Evolutionary conservation across 1,284 basidiomycete species (phyloP).

Genomic region (Austroboletus rostrupii): DNA sequence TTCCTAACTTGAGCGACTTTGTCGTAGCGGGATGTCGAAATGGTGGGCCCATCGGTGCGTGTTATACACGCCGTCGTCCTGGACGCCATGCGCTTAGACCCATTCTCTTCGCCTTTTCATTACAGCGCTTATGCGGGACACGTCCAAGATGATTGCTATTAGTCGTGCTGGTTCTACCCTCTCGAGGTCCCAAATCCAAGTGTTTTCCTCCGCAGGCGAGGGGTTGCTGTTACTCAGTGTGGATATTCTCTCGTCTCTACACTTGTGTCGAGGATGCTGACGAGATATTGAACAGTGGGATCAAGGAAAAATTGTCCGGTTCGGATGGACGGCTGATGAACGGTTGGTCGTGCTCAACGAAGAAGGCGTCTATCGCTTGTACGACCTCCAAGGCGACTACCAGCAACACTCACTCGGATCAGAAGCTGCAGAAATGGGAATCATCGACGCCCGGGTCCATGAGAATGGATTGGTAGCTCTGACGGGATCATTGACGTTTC

Average conservation of each 20-base stretch:
- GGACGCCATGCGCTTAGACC: neutral
- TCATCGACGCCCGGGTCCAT: conserved; percentile 83
- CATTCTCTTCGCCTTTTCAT: neutral
- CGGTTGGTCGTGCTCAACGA: conserved; percentile 85
- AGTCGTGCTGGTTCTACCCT: conserved; percentile 58
- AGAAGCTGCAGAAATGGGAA: conserved; percentile 82
- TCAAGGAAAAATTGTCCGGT: conserved; percentile 71
- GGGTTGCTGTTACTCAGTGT: conserved; percentile 65
- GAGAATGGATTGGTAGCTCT: conserved; percentile 85
- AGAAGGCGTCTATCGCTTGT: conserved; percentile 88
- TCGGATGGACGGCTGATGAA: conserved; percentile 83
- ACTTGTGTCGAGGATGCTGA: conserved; percentile 10
- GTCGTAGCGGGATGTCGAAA: conserved; percentile 78
- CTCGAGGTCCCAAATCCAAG: conserved; percentile 73
- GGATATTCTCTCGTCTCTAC: conserved; percentile 38
- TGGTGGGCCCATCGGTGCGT: conserved; percentile 83
- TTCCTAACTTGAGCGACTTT: conserved; percentile 79
- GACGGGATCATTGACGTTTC: conserved; percentile 69
- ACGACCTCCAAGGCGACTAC: conserved; percentile 85
- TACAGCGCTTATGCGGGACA: conserved; percentile 84
- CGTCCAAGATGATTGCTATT: conserved; percentile 74
- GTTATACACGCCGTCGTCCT: neutral
- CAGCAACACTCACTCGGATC: conserved; percentile 80
- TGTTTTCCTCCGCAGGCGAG: conserved; percentile 74
- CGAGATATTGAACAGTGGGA: conserved; percentile 63